Evolutionary conservation across 2,329 filamentous ascomycete genomes (phyloP).

Genomic region (Blumeriella jaapii): DNA sequence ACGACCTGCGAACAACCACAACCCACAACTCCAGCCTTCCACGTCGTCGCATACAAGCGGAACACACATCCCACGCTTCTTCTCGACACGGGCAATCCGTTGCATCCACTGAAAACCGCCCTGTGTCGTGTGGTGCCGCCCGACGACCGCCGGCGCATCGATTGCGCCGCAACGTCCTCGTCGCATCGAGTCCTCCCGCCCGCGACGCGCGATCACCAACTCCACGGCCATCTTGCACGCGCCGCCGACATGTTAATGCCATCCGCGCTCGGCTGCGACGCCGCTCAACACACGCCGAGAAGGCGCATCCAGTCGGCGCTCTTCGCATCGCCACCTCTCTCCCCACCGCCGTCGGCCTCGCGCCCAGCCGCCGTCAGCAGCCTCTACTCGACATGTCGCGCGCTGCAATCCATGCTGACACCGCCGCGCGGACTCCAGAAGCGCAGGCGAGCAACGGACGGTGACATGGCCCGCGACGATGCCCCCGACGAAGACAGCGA

Average conservation of each 20-base stretch:
- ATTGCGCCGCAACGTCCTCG: slow-evolving; percentile 1
- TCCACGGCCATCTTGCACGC: neutral
- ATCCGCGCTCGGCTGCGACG: slow-evolving; percentile 46
- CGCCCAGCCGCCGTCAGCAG: slow-evolving; percentile 39
- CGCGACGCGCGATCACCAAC: slow-evolving; percentile 3
- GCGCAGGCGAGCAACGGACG: slow-evolving; percentile 35
- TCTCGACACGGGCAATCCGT: too few species aligned
- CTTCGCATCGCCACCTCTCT: slow-evolving; percentile 44
- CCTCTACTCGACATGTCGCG: slow-evolving; percentile 48
- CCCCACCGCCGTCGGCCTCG: slow-evolving; percentile 37
- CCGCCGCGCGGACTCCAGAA: slow-evolving; percentile 39
- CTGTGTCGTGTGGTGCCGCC: too few species aligned
- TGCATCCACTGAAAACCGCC: too few species aligned
- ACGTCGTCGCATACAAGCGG: too few species aligned
- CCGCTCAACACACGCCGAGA: slow-evolving; percentile 28
- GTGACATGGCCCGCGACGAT: slow-evolving; percentile 36
- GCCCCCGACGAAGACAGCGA: slow-evolving; percentile 18
- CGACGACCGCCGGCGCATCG: slow-evolving; percentile 19
- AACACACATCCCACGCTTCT: too few species aligned
- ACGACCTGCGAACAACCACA: too few species aligned
- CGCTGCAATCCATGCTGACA: slow-evolving; percentile 46
- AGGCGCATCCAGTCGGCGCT: slow-evolving; percentile 31
- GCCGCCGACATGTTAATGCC: slow-evolving; percentile 42
- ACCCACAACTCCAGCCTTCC: too few species aligned
- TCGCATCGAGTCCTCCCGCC: slow-evolving; percentile 9